phyloP scores from a whole-genome alignment of 176 grass and related monocot species.

The Raddia guianensis region DNA sequence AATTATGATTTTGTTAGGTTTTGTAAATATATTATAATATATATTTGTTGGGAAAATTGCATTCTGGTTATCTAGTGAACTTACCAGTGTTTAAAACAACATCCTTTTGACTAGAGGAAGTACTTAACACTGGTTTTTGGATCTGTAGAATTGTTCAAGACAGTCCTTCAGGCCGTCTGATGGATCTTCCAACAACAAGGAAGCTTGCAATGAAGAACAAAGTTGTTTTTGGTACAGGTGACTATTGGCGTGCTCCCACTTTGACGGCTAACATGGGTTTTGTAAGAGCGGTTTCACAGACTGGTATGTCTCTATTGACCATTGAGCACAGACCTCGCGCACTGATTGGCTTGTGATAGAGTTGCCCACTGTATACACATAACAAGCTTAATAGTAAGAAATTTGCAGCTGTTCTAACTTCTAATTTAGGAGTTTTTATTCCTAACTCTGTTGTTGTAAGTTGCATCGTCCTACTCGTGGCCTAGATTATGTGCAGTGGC shows the following conservation, averaged over 20 bases:
- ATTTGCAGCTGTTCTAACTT: background rate
- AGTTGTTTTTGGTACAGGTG: conserved; percentile 87
- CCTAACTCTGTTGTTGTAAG: background rate
- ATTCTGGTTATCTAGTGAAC: too few species aligned
- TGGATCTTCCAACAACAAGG: conserved; percentile 84
- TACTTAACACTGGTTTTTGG: background rate
- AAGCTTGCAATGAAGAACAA: conserved; percentile 82
- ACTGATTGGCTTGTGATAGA: conserved; percentile 57
- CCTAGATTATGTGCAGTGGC: background rate
- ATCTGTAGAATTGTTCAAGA: conserved; percentile 66
- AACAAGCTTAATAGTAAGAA: background rate
- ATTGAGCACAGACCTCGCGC: conserved; percentile 78
- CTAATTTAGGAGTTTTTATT: background rate
- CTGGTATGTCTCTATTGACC: conserved; percentile 75
- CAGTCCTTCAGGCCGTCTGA: conserved; percentile 68
- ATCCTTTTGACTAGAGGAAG: too few species aligned
- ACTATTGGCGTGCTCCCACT: conserved; percentile 77
- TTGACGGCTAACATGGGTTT: conserved; percentile 85
- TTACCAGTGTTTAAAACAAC: too few species aligned
- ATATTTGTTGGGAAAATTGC: too few species aligned
- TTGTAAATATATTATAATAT: too few species aligned
- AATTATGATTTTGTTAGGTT: too few species aligned
- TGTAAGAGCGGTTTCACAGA: conserved; percentile 80
- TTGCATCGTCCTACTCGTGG: background rate
- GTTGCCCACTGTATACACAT: background rate